These are phyloP conservation scores for Musa schizocarpa DNA, from an alignment of 176 grass and related monocot species.

Conservation along the genomic window DNA sequence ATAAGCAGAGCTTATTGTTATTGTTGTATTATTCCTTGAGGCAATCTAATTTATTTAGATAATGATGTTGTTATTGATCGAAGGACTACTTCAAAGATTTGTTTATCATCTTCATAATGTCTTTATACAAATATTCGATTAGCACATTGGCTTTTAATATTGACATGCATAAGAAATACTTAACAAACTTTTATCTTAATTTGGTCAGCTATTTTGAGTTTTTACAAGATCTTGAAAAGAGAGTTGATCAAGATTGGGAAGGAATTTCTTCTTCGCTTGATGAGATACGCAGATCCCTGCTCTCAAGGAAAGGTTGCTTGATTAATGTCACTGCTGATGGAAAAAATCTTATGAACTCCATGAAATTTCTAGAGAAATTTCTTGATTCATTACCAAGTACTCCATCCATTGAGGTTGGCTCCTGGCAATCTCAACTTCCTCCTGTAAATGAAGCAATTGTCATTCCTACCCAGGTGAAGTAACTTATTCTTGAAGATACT, in stretches of 20 bases:
- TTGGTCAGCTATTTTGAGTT: constrained; percentile 82
- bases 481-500: constrained; percentile 1
- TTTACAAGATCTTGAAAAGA: constrained; percentile 75
- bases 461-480: constrained; percentile 78
- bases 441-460: constrained; percentile 89
- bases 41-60: background rate
- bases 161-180: background rate
- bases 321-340: constrained; percentile 75
- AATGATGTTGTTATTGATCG: background rate
- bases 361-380: constrained; percentile 65
- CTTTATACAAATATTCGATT: background rate
- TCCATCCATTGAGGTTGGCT: constrained; percentile 36
- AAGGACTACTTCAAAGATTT: background rate
- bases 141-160: constrained; percentile 6
- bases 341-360: constrained; percentile 81
- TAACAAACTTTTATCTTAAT: constrained; percentile 8
- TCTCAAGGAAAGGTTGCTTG: constrained; percentile 68
- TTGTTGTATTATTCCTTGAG: background rate
- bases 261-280: constrained; percentile 77
- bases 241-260: constrained; percentile 90
- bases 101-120: background rate
- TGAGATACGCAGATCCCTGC: constrained; percentile 76
- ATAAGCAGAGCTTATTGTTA: too few relatives aligned
- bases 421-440: constrained; percentile 63
- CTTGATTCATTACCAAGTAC: constrained; percentile 66